A percentile compares a stretch with the other conserved stretches of the same genome.
Evolutionary conservation across 768 basidiomycete species (phyloP).

Genomic region (Myochromella boudieri): DNA sequence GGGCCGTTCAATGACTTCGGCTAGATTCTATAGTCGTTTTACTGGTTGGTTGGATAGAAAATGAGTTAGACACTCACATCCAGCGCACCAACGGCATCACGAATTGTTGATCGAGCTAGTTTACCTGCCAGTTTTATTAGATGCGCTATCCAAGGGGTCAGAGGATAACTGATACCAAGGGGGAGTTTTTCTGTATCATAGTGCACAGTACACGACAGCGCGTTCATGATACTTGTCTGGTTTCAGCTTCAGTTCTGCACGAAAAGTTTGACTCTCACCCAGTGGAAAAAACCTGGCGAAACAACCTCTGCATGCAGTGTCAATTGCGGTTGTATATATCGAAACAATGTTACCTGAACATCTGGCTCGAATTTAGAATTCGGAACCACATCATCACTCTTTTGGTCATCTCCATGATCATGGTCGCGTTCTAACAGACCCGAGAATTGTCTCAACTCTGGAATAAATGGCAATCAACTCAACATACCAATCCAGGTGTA

Average conservation of each 20-base stretch:
- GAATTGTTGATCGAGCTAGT: constrained; percentile 58
- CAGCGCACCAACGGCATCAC: constrained; percentile 56
- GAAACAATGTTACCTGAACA: constrained; percentile 37
- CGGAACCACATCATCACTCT: constrained; percentile 39
- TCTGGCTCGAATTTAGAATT: constrained; percentile 42
- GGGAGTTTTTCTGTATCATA: constrained; percentile 67
- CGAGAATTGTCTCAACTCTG: no score
- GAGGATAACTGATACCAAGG: constrained; percentile 37
- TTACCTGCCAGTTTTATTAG: constrained; percentile 38
- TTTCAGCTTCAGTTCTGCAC: constrained; percentile 28
- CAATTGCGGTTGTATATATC: background rate
- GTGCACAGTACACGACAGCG: constrained; percentile 58
- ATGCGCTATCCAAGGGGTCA: no score
- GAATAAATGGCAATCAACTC: no score
- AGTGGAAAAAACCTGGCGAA: constrained; percentile 52
- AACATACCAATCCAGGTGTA: constrained; percentile 57
- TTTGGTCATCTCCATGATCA: constrained; percentile 34
- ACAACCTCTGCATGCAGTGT: constrained; percentile 34
- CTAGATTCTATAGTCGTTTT: background rate
- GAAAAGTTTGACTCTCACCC: constrained; percentile 34
- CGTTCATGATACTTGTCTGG: constrained; percentile 53
- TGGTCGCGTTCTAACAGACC: constrained; percentile 46
- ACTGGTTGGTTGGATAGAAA: background rate
- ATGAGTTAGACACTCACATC: constrained; percentile 33
- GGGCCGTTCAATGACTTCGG: constrained; percentile 52